These are phyloP conservation scores for Mycogone perniciosa DNA, from an alignment of 2,329 filamentous ascomycete genomes.

Conservation along the genomic window DNA sequence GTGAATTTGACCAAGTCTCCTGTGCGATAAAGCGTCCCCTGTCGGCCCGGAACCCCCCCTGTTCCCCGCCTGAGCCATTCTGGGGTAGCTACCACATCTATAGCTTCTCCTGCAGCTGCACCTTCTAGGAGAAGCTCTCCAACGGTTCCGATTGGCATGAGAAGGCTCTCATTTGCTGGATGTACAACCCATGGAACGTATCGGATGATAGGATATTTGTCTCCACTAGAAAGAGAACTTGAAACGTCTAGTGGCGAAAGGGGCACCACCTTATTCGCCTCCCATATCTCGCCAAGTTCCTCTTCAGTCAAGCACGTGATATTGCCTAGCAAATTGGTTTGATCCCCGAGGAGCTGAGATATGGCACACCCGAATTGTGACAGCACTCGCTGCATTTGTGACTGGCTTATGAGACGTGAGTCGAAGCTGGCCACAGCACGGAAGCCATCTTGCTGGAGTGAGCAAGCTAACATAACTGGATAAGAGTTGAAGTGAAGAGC, in stretches of 20 bases:
- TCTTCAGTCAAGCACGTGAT: no score
- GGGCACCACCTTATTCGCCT: no score
- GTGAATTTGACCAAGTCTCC: neutral
- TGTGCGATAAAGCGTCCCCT: neutral
- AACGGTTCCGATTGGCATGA: neutral
- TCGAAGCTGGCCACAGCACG: slow-evolving; percentile 59
- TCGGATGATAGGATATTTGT: no score
- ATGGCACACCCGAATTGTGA: slow-evolving; percentile 24
- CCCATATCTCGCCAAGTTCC: no score
- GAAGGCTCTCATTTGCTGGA: neutral
- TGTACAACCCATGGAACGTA: slow-evolving; percentile 2
- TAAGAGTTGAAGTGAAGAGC: slow-evolving; percentile 55
- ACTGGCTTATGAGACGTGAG: slow-evolving; percentile 46
- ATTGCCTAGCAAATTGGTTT: slow-evolving; percentile 26
- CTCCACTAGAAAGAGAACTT: no score
- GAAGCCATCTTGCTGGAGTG: slow-evolving; percentile 49
- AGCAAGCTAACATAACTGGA: slow-evolving; percentile 60
- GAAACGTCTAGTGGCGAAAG: no score
- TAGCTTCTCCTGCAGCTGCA: slow-evolving; percentile 3
- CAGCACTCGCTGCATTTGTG: slow-evolving; percentile 36
- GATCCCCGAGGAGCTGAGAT: slow-evolving; percentile 33
- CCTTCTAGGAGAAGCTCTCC: slow-evolving; percentile 17
- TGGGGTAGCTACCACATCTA: neutral
- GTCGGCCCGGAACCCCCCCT: neutral
- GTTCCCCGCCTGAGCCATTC: neutral